Base-by-base conservation (phyloP, 257 asterid species). In the Haberlea rhodopensis region DNA sequence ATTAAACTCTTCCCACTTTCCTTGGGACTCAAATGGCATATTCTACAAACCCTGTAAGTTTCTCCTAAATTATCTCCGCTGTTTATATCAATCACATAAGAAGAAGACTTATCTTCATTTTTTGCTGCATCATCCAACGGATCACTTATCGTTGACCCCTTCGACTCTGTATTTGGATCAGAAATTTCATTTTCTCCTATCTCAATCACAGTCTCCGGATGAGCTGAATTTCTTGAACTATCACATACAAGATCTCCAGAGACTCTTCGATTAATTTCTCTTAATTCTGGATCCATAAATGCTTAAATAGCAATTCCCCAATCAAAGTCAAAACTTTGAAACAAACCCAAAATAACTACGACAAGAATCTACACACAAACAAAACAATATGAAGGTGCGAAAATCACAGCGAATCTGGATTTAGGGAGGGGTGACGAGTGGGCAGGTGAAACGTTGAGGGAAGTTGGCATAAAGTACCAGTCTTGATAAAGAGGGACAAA, bases 21-120 rank as follows among this genome's bases (percentile, higher is more conserved):
- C 72, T 75, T 78, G 5, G 75, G 78, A 73, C 60, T 88, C 86
- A 86, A 71, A 74, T 89, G 98, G 63, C 98, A 91, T 66, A 91
- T 80, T 57, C 95, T 77, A 43, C 97, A 87, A 4, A 81, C 70
- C 72, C 75, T 76, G 61, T 75, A 83, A 59, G 56, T 60, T 22
- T 71, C 86, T 40, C 66, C 81, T 26, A 46, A 29, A 3, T 3
- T 3, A 40, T 48, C 78, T 5, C 37, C 63, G 43, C 73, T n/a
- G 60, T 70, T 66, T 34, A 80, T 67, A 27, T 84, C 85, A 28
- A 84, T 75, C 18, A 66, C 75, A 67, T 71, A 74, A 5, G 85
- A 71, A 18, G 75, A 62, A 31, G 70, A 60, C 4, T 65, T 66
- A 8, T 71, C 85, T 13, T 61, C 72, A 53, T 8, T 4, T 25